Base-by-base conservation (phyloP, 257 asterid genomes). In the Capsicum baccatum region DNA sequence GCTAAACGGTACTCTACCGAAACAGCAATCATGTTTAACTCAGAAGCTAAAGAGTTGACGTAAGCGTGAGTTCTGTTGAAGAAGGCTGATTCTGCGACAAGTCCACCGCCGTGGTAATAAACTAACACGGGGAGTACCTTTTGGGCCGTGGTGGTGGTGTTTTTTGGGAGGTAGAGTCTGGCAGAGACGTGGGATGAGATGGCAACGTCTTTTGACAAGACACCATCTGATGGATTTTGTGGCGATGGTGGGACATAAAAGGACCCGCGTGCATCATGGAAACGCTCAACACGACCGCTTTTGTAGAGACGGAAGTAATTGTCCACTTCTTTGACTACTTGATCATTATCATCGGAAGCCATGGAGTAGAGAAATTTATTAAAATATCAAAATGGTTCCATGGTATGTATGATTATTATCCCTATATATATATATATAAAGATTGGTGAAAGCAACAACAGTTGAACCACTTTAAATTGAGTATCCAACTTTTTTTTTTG, bases 21-120 rank as follows among this genome's bases (percentile, higher is more conserved):
- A 2, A 89, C 16, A 0, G 10, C 85, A 7, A 86, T 17, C 4
- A 12, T 63, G 4, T 83, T 66, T 26, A 86, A 76, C 1, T 50
- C 71, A 39, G 80, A 86, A 3, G 76, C 83, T 3, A 88, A 35
- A 6, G 54, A 10, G 37, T 59, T 83, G 9, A 88, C 59, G 85
- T 84, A 86, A 2, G 60, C 64, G 54, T 84, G 89, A 59, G 6
- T 0, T 0, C 48, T 52, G 56, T 60, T 37, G 3, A 83, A 78
- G 79, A 86, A 85, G 16, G 85, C 85, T 5, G 90, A 88, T 9
- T 83, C 90, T 12, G 73, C 57, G 15, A 79, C 66, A 17, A 88
- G 84, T 5, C 83, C 90, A 13, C 90, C 90, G 3, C 90, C 88
- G n/a, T 88, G 90, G 85, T 80, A 88, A 42, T 85, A 88, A 4